These are phyloP conservation scores for Apiospora marii DNA, from an alignment of 2,329 filamentous ascomycete genomes.

Conservation along the genomic window DNA sequence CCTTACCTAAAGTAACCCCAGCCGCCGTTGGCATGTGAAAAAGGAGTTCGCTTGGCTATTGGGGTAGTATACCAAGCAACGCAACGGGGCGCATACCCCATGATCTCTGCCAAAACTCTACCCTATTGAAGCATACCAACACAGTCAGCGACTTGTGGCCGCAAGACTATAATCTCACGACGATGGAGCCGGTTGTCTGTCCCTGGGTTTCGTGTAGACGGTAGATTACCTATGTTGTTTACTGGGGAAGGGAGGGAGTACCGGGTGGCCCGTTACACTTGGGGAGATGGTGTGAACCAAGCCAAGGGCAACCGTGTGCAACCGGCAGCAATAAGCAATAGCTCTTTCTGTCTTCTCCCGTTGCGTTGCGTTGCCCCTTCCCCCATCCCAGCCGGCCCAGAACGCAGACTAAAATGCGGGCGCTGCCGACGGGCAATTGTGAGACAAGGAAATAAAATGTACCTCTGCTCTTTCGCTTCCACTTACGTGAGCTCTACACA, in stretches of 20 bases:
- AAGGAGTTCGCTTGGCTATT: constrained; percentile 1
- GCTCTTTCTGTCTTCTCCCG: neutral
- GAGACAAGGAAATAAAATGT: neutral
- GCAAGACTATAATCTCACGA: constrained; percentile 13
- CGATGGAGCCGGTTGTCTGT: neutral
- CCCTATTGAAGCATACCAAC: constrained; percentile 3
- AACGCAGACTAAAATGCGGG: neutral
- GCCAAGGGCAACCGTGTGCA: neutral
- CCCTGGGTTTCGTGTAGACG: neutral
- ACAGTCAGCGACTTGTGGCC: neutral
- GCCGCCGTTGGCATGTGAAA: constrained; percentile 20
- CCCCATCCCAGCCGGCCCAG: neutral
- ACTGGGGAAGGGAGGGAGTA: neutral
- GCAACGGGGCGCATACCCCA: neutral
- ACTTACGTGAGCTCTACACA: constrained; percentile 20
- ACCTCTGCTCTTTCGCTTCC: neutral
- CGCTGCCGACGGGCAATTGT: neutral
- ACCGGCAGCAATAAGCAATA: neutral
- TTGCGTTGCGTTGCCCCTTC: neutral
- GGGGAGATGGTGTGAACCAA: constrained; percentile 7
- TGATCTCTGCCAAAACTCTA: constrained; percentile 9
- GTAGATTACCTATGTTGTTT: neutral
- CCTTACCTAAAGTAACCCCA: neutral
- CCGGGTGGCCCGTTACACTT: constrained; percentile 6
- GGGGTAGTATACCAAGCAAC: neutral